Base-by-base conservation (phyloP, 2,329 filamentous ascomycete genomes). In the Eutypa lata region DNA sequence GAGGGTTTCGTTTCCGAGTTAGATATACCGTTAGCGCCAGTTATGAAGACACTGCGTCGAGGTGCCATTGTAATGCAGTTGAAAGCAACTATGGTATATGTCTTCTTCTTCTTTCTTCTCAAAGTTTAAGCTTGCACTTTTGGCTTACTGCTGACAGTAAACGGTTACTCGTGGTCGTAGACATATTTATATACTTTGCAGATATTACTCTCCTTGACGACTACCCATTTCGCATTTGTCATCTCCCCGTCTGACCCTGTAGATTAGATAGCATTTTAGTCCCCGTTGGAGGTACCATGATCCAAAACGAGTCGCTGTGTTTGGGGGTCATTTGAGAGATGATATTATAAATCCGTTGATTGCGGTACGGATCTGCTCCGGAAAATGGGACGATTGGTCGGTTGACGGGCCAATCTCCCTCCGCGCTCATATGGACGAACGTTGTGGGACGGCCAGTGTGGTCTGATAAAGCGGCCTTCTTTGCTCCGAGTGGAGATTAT, bases 11-110 rank as follows among this genome's bases (percentile, higher is more conserved):
- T 7, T 14, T 44, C 24, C 42, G 35, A 16, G 42, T 26, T 16
- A 16, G 13, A 26, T 21, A 19, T 16, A 44, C 42, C 76, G 49
- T 77, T 77, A 13, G 76, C 76, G 8, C 76, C 77, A 2, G 72
- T 77, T 22, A 79, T 69, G 7, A 79, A 65, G n/a, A 73, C 75
- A 1, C 37, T 53, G n/a, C 46, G 50, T 18, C 51, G 51, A 42
- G 35, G 13, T 16, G 42, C 8, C 48, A 47, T 51, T 38, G 14
- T 44, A 16, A 44, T 26, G 22, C 38, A n/a, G 19, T 8, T 5
- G n/a, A n/a, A 42, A 10, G 18, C 7, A 3, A 19, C 6, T 16
- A 42, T n/a, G 7, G 6, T 21, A n/a, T n/a, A n/a, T n/a, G n/a
- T n/a, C n/a, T n/a, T n/a, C n/a, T n/a, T n/a, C n/a, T n/a, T n/a